Conservation (phyloP, 108 stramenopile species). For the Cylindrotheca fusiformis region DNA sequence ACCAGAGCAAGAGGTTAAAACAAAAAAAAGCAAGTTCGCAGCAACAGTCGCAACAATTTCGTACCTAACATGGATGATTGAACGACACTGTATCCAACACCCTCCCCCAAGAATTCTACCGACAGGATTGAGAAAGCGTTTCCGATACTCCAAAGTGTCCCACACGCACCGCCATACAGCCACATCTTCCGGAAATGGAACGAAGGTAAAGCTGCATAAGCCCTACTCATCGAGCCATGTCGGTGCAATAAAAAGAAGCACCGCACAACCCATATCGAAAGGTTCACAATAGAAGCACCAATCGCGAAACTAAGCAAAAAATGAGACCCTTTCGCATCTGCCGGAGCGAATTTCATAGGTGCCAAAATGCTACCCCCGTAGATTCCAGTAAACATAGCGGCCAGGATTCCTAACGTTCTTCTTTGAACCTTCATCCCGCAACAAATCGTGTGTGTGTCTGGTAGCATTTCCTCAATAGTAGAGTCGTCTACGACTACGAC, state of each 20-base stretch:
- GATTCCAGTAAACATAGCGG: constrained; percentile 39
- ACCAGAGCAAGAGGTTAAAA: not conserved
- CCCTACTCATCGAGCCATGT: constrained; percentile 24
- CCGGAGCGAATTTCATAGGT: constrained; percentile 42
- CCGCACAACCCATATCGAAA: constrained; percentile 56
- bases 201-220: constrained; percentile 53
- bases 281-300: constrained; percentile 59
- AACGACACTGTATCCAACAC: constrained; percentile 66
- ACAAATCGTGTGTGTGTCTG: constrained; percentile 14
- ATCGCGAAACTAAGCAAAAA: constrained; percentile 77
- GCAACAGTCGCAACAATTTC: too few relatives aligned
- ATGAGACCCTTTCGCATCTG: constrained; percentile 48
- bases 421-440: constrained; percentile 16
- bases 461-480: not conserved
- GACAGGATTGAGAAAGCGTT: constrained; percentile 70
- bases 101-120: constrained; percentile 71
- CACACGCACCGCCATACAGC: constrained; percentile 46
- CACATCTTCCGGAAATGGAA: constrained; percentile 62
- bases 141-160: constrained; percentile 60
- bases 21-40: not conserved
- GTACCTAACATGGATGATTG: constrained; percentile 45
- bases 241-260: constrained; percentile 34
- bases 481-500: not conserved
- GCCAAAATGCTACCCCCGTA: constrained; percentile 57
- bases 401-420: constrained; percentile 29